Evolutionary conservation across 805 yeast species (phyloP).

Genomic region (Metschnikowia shivogae): DNA sequence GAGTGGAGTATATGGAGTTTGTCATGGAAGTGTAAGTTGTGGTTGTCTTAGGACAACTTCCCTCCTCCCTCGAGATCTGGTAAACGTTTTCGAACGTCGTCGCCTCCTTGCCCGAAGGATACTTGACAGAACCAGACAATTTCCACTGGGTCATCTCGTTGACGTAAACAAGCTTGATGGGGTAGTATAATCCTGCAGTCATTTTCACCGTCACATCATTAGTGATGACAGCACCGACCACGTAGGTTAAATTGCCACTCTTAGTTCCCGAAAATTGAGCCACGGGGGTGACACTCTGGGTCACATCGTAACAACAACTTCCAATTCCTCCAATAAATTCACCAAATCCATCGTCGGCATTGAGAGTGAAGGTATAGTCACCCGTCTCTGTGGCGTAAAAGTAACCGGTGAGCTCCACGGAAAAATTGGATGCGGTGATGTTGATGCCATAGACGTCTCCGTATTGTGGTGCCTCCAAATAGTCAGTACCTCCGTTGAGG

Average conservation of each 20-base stretch:
- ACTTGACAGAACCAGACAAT: slow-evolving; percentile 2
- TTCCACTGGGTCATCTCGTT: slow-evolving; percentile 7
- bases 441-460: slow-evolving; percentile 1
- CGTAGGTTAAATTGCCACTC: slow-evolving; percentile 1
- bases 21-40: not conserved
- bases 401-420: slow-evolving; percentile 10
- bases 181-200: slow-evolving; percentile 8
- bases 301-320: slow-evolving; percentile 11
- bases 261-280: not conserved
- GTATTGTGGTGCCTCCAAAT: not conserved
- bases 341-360: slow-evolving; percentile 12
- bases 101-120: slow-evolving; percentile 2
- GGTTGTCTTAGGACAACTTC: slow-evolving; percentile 4
- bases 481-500: not conserved
- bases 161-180: slow-evolving; percentile 9
- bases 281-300: slow-evolving; percentile 3
- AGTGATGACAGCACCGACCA: not conserved
- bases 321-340: slow-evolving; percentile 7
- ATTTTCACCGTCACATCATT: slow-evolving; percentile 4
- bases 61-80: slow-evolving; percentile 3
- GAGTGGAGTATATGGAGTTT: slow-evolving; percentile 5
- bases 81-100: not conserved
- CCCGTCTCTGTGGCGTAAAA: slow-evolving; percentile 10
- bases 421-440: slow-evolving; percentile 3
- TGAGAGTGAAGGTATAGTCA: slow-evolving; percentile 6